Evolutionary conservation across 164 flowering plant species (phyloP), one percentile per base, ranked within the genome.

Genomic region (Echeveria elegans): DNA sequence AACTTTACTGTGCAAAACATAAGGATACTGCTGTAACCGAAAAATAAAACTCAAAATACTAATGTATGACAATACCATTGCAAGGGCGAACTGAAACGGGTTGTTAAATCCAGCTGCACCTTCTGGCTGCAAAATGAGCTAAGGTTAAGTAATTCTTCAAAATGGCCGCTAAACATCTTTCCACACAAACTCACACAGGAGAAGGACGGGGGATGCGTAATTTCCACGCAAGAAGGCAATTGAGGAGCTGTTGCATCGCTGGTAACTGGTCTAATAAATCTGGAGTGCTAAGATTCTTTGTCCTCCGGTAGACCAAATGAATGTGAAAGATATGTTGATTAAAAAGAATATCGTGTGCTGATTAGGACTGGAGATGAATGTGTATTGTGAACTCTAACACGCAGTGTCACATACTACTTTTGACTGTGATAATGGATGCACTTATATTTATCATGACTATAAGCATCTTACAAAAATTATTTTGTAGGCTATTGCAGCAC

Each of bases 171-270:
- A 34, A 48, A 32, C 23, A 66, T 28, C 45, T n/a, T 7, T 9
- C 56, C 10, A 15, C 64, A 61, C 76, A 67, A 50, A 82, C 88
- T 84, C 74, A 71, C 68, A 85, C 82, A 71, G 60, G 75, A 66
- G 81, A 77, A 69, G 81, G 78, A 47, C 85, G 82, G 52, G 71
- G 1, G n/a, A n/a, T n/a, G n/a, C 76, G 65, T 50, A 84, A 86
- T 82, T 77, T 72, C 68, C 88, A 85, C 68, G 60, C 77, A 66
- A 85, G 78, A 70, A 82, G 79, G 50, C 86, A 83, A 70, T 43
- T 70, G 16, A 81, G 78, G 70, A 85, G 83, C 52, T 80, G 77
- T 71, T 85, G 88, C 73, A 85, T 67, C 26, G 77, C 76, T 66
- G 86, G 86, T 69, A 85, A 69, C 26, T 82, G 81, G 56, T 75